A percentile compares a stretch with the other conserved stretches of the same genome.
Conservation (phyloP, 495 filamentous ascomycete species). For the Alectoria sarmentosa region DNA sequence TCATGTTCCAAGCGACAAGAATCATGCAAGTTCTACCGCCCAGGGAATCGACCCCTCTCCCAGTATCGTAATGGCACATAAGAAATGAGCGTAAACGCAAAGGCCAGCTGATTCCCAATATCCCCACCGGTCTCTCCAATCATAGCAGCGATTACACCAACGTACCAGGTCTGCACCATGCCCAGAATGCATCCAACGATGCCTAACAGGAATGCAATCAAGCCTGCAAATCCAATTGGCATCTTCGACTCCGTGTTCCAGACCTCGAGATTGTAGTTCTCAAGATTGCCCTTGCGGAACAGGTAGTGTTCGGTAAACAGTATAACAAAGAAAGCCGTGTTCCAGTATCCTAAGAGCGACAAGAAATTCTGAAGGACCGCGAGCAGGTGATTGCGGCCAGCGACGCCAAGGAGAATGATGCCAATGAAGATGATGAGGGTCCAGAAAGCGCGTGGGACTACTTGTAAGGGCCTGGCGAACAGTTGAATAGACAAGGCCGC, state of each 20-base stretch:
- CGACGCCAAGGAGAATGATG: constrained; percentile 37
- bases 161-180: constrained; percentile 46
- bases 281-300: constrained; percentile 43
- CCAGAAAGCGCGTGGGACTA: constrained; percentile 43
- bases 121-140: constrained; percentile 48
- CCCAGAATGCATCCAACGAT: constrained; percentile 42
- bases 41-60: constrained; percentile 31
- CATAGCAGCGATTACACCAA: constrained; percentile 42
- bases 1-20: no score
- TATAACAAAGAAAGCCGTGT: constrained; percentile 50
- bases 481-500: constrained; percentile 40
- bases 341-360: constrained; percentile 53
- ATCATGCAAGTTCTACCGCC: no score
- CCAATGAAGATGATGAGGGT: constrained; percentile 39
- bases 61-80: constrained; percentile 37
- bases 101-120: constrained; percentile 48
- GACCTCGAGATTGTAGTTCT: constrained; percentile 42
- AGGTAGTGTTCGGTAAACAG: constrained; percentile 53
- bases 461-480: constrained; percentile 31
- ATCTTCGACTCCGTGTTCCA: constrained; percentile 44
- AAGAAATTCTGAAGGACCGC: constrained; percentile 48
- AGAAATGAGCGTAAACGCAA: constrained; percentile 38
- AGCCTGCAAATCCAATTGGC: constrained; percentile 43
- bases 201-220: constrained; percentile 39
- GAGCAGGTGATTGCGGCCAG: constrained; percentile 40